Evolutionary conservation across 208 protist species (phyloP).

Genomic region (Acanthamoeba lenticulata): DNA sequence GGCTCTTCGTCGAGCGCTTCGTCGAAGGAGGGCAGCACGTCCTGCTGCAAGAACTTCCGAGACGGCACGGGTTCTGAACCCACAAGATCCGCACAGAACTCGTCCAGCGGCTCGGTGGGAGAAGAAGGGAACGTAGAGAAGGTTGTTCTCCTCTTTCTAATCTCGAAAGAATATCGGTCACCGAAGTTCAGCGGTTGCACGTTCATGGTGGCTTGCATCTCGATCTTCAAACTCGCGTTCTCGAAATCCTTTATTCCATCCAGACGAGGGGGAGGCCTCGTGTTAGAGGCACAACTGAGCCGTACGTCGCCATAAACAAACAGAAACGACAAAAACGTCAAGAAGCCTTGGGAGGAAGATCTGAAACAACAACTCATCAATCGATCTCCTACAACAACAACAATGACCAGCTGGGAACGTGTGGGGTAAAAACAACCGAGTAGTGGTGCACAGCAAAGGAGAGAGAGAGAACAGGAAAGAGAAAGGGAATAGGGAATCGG

Average conservation of each 20-base stretch:
- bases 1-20: not conserved
- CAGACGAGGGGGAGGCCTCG: not conserved
- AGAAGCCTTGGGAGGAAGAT: too few species aligned
- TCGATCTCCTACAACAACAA: not conserved
- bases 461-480: not conserved
- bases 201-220: conserved; percentile 54
- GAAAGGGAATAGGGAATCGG: too few species aligned
- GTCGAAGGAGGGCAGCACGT: not conserved
- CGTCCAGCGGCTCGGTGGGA: not conserved
- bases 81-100: not conserved
- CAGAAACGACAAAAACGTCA: not conserved
- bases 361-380: not conserved
- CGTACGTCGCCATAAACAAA: not conserved
- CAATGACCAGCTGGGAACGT: not conserved
- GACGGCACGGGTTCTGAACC: not conserved
- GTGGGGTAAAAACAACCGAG: not conserved
- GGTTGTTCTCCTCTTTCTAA: not conserved
- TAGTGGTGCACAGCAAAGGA: not conserved
- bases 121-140: not conserved
- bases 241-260: conserved; percentile 36
- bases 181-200: conserved; percentile 8
- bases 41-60: not conserved
- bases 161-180: not conserved
- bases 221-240: not conserved
- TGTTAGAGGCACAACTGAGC: not conserved